A percentile compares a stretch with the other conserved stretches of the same genome.
These are phyloP conservation scores for Psilocybe cyanescens DNA, from an alignment of 768 basidiomycete species.

Conservation along the genomic window DNA sequence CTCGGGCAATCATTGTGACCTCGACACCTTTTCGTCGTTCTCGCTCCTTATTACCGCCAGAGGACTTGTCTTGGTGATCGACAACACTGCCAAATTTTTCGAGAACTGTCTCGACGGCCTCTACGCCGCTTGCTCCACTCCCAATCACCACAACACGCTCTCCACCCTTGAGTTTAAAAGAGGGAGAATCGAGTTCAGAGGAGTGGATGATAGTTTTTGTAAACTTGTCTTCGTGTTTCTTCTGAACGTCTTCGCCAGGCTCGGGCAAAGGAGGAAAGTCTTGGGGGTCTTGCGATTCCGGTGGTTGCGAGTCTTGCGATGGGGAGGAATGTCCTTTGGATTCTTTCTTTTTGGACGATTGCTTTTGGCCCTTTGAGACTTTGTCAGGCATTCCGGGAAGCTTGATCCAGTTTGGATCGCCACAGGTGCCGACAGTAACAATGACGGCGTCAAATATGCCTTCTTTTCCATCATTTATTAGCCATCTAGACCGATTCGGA, in stretches of 20 bases:
- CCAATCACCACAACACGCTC: conserved; percentile 51
- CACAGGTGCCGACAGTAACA: conserved; percentile 53
- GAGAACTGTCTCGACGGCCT: conserved; percentile 34
- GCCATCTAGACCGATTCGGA: conserved; percentile 39
- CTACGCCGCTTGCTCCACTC: conserved; percentile 51
- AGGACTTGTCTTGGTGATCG: conserved; percentile 7
- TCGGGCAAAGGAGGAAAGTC: neutral
- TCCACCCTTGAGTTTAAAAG: conserved; percentile 31
- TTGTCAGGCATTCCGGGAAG: conserved; percentile 48
- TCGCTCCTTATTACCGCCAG: neutral
- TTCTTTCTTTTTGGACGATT: conserved; percentile 1
- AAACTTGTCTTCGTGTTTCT: conserved; percentile 30
- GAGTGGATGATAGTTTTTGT: conserved; percentile 48
- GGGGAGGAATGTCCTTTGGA: conserved; percentile 3
- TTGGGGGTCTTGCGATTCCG: neutral
- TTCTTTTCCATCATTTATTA: conserved; percentile 50
- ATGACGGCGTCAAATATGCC: conserved; percentile 55
- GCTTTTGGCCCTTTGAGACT: conserved; percentile 10
- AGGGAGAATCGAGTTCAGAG: conserved; percentile 44
- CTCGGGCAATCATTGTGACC: conserved; percentile 42
- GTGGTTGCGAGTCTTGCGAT: conserved; percentile 5
- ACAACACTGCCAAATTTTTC: conserved; percentile 26
- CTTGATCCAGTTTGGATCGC: conserved; percentile 45
- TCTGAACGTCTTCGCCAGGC: neutral
- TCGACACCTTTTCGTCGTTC: conserved; percentile 28